Base-by-base conservation (phyloP, 2,329 filamentous ascomycete species). In the Sporothrix luriei region DNA sequence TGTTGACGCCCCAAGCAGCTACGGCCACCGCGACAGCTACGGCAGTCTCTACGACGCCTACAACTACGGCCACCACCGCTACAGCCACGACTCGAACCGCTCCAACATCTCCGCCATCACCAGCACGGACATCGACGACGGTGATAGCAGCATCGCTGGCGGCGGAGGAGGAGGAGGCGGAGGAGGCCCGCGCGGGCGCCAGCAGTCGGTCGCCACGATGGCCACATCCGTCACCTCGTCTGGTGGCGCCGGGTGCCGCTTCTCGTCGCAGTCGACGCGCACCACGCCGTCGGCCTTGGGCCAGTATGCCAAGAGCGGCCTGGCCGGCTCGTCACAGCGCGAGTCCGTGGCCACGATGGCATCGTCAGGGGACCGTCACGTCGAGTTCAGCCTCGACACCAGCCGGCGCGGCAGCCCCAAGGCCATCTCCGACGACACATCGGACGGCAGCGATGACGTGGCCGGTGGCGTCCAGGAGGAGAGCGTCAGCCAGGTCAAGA, bases 141-240 rank as follows among this genome's bases (percentile, higher is more conserved):
- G 57, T 62, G 57, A 38, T n/a, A 62, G 57, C 57, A 62, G 57
- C 57, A 46, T 62, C 57, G 57, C 38, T 6, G 38, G 21, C 4
- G 38, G 38, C 38, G 57, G 38, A 43, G 57, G 40, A 3, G 57
- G 38, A 26, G 57, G 38, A 2, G 38, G n/a, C n/a, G n/a, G 21
- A 43, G 57, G 57, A 46, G n/a, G n/a, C 11, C 57, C 38, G 43
- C 76, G 76, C 10, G 76, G 74, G 43, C 76, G 78, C 51, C 77
- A 79, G 40, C 78, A 77, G 57, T 83, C 81, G 0, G 76, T 82
- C 61, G 73, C 76, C 48, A 82, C 82, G 2, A 73, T 78, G 33
- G 79, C 79, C 43, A 82, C 82, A 3, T 81, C 80, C 24, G 73
- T 82, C 43, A 78, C 78, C 24, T 68, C 66, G 5, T 78, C 40